Base-by-base conservation (phyloP, 2,329 filamentous ascomycete genomes). In the Amylocarpus encephaloides region DNA sequence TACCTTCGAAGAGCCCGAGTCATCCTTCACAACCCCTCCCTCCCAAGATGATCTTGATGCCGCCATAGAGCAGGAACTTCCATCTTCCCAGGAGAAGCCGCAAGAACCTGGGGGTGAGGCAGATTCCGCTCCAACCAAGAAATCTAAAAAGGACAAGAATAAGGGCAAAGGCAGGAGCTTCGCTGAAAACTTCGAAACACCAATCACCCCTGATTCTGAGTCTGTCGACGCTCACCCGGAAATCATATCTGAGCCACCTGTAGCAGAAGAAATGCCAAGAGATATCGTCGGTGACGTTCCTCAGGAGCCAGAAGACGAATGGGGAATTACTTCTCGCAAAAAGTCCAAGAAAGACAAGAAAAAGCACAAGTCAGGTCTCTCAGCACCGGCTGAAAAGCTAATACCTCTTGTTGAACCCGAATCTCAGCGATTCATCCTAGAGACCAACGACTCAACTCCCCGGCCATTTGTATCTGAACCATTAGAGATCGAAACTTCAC, bases 311-410 rank as follows among this genome's bases (percentile, higher is more conserved):
- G 38, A 26, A 7, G 22, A 7, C 30, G 43, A 51, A 40, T 48
- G 40, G 49, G 34, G 16, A 4, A 29, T 33, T 10, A 19, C 13
- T 26, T 35, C 44, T n/a, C 19, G 30, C 2, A 51, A 51, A n/a
- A 77, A 73, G 56, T 70, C 65, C 9, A 75, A 75, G 56, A 75
- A 75, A 51, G 69, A 71, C 4, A 49, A 55, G 22, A 49, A 51
- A 40, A 49, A 57, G 15, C 46, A 39, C 30, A 33, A 16, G 29
- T 43, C 33, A n/a, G 34, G 34, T 36, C 12, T 16, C 34, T 36
- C 9, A 7, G 11, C 43, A 13, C 34, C 34, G 11, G 11, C 15
- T 10, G 34, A 36, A 36, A 10, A 36, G 22, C 22, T 7, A 26
- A 4, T 26, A 13, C 6, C 13, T 6, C 12, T 15, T 38, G 35